Base-by-base conservation (phyloP, 2,329 filamentous ascomycete genomes). In the Hirsutella thompsonii region DNA sequence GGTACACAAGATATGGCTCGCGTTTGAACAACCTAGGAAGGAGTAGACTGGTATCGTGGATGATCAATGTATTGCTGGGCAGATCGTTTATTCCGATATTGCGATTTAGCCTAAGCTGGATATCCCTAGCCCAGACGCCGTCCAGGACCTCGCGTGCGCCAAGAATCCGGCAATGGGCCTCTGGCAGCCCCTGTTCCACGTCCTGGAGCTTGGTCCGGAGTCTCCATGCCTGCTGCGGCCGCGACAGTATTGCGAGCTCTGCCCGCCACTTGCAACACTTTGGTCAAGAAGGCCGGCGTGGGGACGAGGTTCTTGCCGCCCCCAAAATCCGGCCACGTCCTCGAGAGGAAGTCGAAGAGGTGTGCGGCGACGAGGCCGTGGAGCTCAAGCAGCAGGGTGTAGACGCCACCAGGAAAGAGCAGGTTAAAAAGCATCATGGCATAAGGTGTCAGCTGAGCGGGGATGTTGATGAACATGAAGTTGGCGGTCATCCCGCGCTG, bases 281-380 rank as follows among this genome's bases (percentile, higher is more conserved):
- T 71, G 44, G 76, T 78, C 43, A 96, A 62, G 49, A 88, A 79
- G 5, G 60, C 58, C 2, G 92, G 92, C 0, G 88, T 92, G 13
- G 71, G 68, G 29, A 95, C 69, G 38, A 81, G 70, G 55, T 89
- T 94, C 39, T 68, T 70, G 1, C 92, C 92, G 42, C 85, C 84
- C 26, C 88, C 90, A 55, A 92, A 92, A 42, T 84, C 78, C 5
- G 92, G 92, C 70, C 88, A 96, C 34, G 95, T 72, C 38, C 85
- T 76, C 2, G 84, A 87, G 38, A 95, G 61, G 55, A 96, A 98
- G 57, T 96, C 85, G 61, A 87, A 94, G 18, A 92, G 55, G 58
- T 98, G 92, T 4, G 89, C 89, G 11, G 89, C 85, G 35, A 94
- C 48, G 10, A 98, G 69, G n/a, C 92, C 92, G 28, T 76, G 84